These are phyloP conservation scores for Lippia alba DNA, from an alignment of 305 asterid species.

Conservation along the genomic window DNA sequence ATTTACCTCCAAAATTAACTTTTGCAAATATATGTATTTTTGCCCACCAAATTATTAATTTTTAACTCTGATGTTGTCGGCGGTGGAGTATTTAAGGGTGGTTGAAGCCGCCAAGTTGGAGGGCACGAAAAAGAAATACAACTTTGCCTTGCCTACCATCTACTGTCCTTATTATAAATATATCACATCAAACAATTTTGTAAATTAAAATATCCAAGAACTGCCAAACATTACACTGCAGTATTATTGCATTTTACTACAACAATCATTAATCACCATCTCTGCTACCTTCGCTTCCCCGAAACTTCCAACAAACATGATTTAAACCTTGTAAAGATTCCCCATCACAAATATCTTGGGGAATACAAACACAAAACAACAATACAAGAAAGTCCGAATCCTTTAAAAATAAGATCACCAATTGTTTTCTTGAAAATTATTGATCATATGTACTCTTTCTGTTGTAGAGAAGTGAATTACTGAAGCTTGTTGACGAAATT, in stretches of 20 bases:
- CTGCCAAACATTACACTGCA: neutral
- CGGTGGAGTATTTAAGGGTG: slow-evolving; percentile 11
- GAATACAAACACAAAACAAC: neutral
- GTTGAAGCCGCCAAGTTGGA: too few species aligned
- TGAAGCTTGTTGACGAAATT: slow-evolving; percentile 25
- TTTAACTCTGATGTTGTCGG: neutral
- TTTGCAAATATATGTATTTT: too few species aligned
- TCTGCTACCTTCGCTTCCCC: neutral
- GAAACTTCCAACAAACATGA: neutral
- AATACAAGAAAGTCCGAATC: neutral
- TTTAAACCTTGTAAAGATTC: neutral
- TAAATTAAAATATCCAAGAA: neutral
- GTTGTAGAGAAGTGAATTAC: neutral
- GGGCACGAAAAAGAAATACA: neutral
- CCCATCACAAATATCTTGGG: neutral
- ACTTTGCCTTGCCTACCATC: neutral
- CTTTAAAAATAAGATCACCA: too few species aligned
- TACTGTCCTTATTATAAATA: neutral
- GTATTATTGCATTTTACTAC: neutral
- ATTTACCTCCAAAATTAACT: too few species aligned
- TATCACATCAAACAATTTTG: neutral
- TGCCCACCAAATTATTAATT: too few species aligned
- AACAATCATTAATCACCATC: neutral
- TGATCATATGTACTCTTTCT: neutral
- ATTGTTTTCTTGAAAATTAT: neutral